phyloP scores from a whole-genome alignment of 2,329 filamentous ascomycete genomes.

The Achaetomium macrosporum region DNA sequence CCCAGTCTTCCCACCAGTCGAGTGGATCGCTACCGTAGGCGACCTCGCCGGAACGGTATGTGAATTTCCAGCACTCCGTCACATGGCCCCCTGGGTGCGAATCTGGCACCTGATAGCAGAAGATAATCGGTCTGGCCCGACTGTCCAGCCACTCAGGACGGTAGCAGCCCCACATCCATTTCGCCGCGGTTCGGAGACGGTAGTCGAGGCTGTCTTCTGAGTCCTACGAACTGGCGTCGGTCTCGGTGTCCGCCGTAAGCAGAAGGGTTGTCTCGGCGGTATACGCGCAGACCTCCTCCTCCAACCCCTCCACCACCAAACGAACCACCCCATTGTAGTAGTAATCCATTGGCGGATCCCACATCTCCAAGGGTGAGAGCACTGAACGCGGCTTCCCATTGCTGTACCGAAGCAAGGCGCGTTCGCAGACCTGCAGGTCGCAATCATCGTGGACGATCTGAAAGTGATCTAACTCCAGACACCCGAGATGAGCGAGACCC shows the following conservation, averaged over 20 bases:
- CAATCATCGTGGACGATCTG: background rate
- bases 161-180: background rate
- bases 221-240: background rate
- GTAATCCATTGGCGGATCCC: too few species aligned
- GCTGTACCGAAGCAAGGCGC: too few species aligned
- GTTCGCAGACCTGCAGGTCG: too few species aligned
- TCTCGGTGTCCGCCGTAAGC: background rate
- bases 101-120: background rate
- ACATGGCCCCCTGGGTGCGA: background rate
- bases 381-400: too few species aligned
- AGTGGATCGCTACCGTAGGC: constrained; percentile 1
- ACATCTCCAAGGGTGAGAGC: too few species aligned
- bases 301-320: too few species aligned
- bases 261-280: too few species aligned
- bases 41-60: background rate
- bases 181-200: background rate
- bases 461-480: background rate
- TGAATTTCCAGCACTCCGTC: background rate
- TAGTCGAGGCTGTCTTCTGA: background rate
- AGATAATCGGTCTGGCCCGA: background rate
- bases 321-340: too few species aligned
- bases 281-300: too few species aligned
- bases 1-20: constrained; percentile 6
- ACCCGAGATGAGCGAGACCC: background rate
- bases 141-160: background rate